Percentiles rank a stretch among this genome's conserved stretches.
phyloP scores from a whole-genome alignment of 768 basidiomycete genomes.

The Lactarius deliciosus region DNA sequence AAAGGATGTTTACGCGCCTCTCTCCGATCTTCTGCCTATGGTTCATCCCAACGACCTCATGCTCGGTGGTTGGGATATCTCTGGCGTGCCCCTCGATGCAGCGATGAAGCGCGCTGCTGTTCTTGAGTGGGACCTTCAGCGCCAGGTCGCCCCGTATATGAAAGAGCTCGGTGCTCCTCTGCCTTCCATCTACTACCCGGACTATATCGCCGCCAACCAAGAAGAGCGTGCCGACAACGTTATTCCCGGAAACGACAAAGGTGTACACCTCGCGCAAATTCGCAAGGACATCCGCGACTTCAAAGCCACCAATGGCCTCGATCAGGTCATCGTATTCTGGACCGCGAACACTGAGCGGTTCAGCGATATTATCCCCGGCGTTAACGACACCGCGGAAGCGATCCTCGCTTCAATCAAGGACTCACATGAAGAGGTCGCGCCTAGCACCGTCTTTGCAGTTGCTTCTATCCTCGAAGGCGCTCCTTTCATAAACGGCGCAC shows the following conservation, averaged over 20 bases:
- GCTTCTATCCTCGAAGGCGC: constrained; percentile 93
- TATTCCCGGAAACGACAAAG: constrained; percentile 83
- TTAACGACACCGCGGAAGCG: constrained; percentile 93
- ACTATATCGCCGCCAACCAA: constrained; percentile 98
- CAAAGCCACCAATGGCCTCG: constrained; percentile 79
- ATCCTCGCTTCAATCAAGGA: constrained; percentile 76
- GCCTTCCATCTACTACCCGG: constrained; percentile 95
- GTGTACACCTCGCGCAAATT: constrained; percentile 86
- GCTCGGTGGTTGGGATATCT: constrained; percentile 98
- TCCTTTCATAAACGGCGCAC: constrained; percentile 96
- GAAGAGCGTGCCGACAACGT: constrained; percentile 94
- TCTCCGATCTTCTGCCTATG: constrained; percentile 94
- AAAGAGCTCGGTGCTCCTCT: constrained; percentile 75
- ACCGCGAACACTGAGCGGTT: constrained; percentile 99
- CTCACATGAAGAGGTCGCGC: constrained; percentile 93
- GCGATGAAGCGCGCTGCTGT: constrained; percentile 94
- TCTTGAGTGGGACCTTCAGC: constrained; percentile 94
- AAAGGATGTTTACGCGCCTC: constrained; percentile 89
- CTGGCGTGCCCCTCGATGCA: constrained; percentile 76
- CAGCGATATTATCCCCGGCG: constrained; percentile 88
- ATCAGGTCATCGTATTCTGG: constrained; percentile 94
- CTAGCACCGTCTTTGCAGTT: constrained; percentile 93
- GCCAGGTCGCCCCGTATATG: constrained; percentile 89
- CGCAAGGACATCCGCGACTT: constrained; percentile 93
- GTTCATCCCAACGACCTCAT: constrained; percentile 98